Evolutionary conservation across 441 rosid genomes (phyloP).

Genomic region (Erodium moschatum): DNA sequence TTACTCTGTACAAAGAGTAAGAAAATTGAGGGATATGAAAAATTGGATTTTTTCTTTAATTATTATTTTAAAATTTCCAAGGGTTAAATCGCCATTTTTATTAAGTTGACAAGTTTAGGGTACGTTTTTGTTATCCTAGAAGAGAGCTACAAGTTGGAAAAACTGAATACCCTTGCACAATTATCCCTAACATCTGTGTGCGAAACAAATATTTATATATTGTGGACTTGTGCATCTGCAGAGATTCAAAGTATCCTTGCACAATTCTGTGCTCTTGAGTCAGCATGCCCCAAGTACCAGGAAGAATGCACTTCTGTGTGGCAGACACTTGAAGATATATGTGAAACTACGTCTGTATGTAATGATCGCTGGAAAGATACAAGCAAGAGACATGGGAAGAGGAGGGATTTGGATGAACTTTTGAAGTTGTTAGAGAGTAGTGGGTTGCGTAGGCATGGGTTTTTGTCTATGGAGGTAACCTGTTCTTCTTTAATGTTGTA

Average conservation of each 20-base stretch:
- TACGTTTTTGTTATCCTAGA: no score
- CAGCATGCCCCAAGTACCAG: constrained; percentile 28
- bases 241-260: constrained; percentile 26
- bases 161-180: no score
- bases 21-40: no score
- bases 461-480: constrained; percentile 53
- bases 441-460: constrained; percentile 78
- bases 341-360: constrained; percentile 38
- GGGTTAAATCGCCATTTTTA: no score
- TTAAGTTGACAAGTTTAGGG: no score
- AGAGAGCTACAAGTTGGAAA: no score
- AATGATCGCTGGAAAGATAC: constrained; percentile 63
- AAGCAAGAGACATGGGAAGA: constrained; percentile 54
- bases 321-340: constrained; percentile 45
- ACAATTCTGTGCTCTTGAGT: constrained; percentile 22
- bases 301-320: constrained; percentile 49
- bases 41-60: no score
- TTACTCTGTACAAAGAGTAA: no score
- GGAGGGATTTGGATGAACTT: constrained; percentile 64
- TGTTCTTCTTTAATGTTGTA: no score
- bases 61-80: no score
- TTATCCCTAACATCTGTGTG: no score
- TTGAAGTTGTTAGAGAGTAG: constrained; percentile 61
- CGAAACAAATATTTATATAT: background rate
- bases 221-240: constrained; percentile 28